These are phyloP conservation scores for Phytopythium sindhum DNA, from an alignment of 352 stramenopile genomes.

Conservation along the genomic window DNA sequence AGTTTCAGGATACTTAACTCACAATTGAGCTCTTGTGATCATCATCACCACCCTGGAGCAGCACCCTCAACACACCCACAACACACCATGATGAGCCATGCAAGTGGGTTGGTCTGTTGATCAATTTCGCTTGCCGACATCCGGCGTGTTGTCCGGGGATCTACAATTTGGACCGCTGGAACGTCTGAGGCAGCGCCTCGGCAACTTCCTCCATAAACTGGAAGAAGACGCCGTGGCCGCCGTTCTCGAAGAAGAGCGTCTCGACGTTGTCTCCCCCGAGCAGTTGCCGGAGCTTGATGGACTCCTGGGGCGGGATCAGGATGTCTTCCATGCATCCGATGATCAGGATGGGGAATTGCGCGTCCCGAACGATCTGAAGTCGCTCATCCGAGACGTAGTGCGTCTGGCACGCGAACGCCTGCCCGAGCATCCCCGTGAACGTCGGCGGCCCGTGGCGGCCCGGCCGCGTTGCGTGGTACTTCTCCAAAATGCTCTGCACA, in stretches of 20 bases:
- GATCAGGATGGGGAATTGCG: slow-evolving; percentile 32
- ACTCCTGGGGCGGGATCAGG: slow-evolving; percentile 34
- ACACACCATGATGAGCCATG: too few relatives aligned
- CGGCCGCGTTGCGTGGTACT: slow-evolving; percentile 31
- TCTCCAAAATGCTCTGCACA: slow-evolving; percentile 28
- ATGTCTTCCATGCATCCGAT: slow-evolving; percentile 32
- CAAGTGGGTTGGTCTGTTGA: too few relatives aligned
- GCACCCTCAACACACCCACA: too few relatives aligned
- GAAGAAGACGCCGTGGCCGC: slow-evolving; percentile 27
- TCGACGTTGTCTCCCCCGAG: slow-evolving; percentile 21
- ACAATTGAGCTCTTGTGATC: too few relatives aligned
- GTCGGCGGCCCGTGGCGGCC: slow-evolving; percentile 15
- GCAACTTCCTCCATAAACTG: slow-evolving; percentile 35
- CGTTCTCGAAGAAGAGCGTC: slow-evolving; percentile 28
- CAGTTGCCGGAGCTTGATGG: slow-evolving; percentile 17
- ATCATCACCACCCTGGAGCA: too few relatives aligned
- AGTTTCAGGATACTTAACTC: too few relatives aligned
- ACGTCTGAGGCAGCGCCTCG: slow-evolving; percentile 8
- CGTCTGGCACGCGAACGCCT: slow-evolving; percentile 40
- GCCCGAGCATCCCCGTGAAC: slow-evolving; percentile 32
- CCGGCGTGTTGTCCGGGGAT: background rate
- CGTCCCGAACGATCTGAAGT: slow-evolving; percentile 18
- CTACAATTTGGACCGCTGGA: slow-evolving; percentile 14
- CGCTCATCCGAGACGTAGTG: slow-evolving; percentile 41
- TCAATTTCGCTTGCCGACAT: too few relatives aligned